Percentiles rank a stretch among this genome's conserved stretches.
phyloP scores from a whole-genome alignment of 2,329 filamentous ascomycete species.

The Ceratocystis harringtonii region DNA sequence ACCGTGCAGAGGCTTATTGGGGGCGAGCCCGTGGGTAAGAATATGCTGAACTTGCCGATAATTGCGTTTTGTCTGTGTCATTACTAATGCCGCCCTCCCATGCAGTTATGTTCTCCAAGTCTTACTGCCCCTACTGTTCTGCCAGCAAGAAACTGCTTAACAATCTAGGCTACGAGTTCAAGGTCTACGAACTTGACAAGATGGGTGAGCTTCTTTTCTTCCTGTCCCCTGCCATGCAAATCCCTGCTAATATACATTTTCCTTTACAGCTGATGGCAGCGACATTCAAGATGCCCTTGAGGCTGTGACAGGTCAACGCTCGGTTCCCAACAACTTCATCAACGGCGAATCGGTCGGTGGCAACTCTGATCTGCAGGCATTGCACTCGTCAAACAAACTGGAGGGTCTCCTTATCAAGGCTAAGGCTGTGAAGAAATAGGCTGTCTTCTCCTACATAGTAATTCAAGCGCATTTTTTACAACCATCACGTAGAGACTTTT shows the following conservation, averaged over 20 bases:
- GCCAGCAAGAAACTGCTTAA: conserved; percentile 62
- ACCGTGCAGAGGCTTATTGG: conserved; percentile 74
- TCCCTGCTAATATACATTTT: not conserved
- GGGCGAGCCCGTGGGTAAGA: conserved; percentile 34
- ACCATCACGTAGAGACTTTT: not conserved
- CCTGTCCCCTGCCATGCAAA: not conserved
- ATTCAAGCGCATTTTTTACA: not conserved
- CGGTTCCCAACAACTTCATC: conserved; percentile 95
- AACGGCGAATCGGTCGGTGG: conserved; percentile 81
- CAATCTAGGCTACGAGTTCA: conserved; percentile 55
- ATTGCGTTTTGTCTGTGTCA: not conserved
- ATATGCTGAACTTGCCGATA: too few relatives aligned
- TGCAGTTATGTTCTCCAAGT: conserved; percentile 87
- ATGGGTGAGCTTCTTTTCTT: conserved; percentile 37
- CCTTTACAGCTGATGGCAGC: conserved; percentile 54
- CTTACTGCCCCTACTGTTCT: conserved; percentile 86
- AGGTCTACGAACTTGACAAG: conserved; percentile 69
- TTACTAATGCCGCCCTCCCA: not conserved
- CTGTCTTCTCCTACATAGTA: conserved; percentile 10
- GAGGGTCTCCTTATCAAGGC: conserved; percentile 30
- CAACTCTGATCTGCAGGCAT: conserved; percentile 65
- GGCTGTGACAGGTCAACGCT: conserved; percentile 67
- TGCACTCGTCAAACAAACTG: conserved; percentile 35
- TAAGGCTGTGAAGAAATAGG: conserved; percentile 30
- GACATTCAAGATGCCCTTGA: conserved; percentile 72